A percentile compares a stretch with the other conserved stretches of the same genome.
Conservation (phyloP, 2,329 filamentous ascomycete genomes). For the Xylaria sp. region DNA sequence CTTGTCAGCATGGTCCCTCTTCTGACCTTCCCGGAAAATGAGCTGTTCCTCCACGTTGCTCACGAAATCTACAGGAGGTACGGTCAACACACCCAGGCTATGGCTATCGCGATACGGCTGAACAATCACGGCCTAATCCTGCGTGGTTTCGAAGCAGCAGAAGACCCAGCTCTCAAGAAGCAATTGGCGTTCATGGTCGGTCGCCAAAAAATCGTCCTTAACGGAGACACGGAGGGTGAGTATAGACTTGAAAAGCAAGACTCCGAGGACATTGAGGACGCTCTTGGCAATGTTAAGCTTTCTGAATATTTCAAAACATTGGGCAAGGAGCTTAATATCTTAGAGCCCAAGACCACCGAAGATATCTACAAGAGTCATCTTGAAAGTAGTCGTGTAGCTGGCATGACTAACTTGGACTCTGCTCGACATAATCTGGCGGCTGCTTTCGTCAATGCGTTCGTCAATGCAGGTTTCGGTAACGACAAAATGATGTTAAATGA, state of each 20-base stretch:
- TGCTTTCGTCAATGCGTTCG: constrained; percentile 95
- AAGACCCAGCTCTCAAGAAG: constrained; percentile 85
- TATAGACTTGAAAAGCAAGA: constrained; percentile 72
- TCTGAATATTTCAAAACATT: constrained; percentile 93
- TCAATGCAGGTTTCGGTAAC: constrained; percentile 93
- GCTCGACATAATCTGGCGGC: constrained; percentile 95
- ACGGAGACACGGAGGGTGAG: constrained; percentile 71
- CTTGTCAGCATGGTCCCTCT: constrained; percentile 99
- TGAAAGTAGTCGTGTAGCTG: constrained; percentile 91
- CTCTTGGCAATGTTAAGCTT: constrained; percentile 85
- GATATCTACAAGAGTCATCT: constrained; percentile 99
- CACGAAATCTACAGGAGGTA: constrained; percentile 95
- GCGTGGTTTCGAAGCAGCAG: constrained; percentile 80
- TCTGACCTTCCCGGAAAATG: constrained; percentile 96
- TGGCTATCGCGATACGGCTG: constrained; percentile 91
- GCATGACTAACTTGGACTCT: constrained; percentile 94
- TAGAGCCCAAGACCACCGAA: constrained; percentile 95
- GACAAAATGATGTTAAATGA: constrained; percentile 98
- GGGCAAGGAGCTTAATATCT: constrained; percentile 94
- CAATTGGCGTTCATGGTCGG: constrained; percentile 94
- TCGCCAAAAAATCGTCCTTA: constrained; percentile 87
- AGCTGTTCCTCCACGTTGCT: constrained; percentile 90
- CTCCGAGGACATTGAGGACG: constrained; percentile 80
- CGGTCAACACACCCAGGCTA: constrained; percentile 91
- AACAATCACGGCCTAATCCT: constrained; percentile 88